Evolutionary conservation across 495 filamentous ascomycete genomes (phyloP).

Genomic region (Hypoxylon fuscum): DNA sequence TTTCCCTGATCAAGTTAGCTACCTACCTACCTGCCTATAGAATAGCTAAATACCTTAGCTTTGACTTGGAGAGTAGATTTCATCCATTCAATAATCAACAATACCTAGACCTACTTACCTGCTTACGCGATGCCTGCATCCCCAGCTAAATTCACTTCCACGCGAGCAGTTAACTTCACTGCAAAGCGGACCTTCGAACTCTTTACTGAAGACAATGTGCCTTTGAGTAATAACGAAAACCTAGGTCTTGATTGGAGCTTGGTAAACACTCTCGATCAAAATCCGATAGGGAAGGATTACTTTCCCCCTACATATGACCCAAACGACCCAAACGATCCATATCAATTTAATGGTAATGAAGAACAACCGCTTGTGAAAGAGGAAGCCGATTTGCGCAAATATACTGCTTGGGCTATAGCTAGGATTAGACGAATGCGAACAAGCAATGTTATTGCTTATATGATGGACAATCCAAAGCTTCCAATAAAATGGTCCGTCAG

Average conservation of each 20-base stretch:
- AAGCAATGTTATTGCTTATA: background rate
- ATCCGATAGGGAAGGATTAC: background rate
- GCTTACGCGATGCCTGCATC: too few species aligned
- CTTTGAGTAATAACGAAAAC: too few species aligned
- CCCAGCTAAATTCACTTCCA: too few species aligned
- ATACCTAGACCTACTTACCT: too few species aligned
- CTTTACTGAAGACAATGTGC: too few species aligned
- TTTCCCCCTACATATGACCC: background rate
- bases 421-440: background rate
- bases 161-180: too few species aligned
- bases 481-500: background rate
- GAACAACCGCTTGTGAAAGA: background rate
- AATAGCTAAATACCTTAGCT: too few species aligned
- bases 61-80: too few species aligned
- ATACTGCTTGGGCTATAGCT: background rate
- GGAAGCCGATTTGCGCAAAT: background rate
- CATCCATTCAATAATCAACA: too few species aligned
- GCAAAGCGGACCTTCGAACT: too few species aligned
- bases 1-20: too few species aligned
- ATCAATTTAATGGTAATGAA: background rate
- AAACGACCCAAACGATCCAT: background rate
- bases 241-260: background rate
- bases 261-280: background rate
- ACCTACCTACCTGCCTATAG: too few species aligned
- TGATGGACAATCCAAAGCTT: background rate